Base-by-base conservation (phyloP, 164 flowering plant genomes). In the Berberis thunbergii region DNA sequence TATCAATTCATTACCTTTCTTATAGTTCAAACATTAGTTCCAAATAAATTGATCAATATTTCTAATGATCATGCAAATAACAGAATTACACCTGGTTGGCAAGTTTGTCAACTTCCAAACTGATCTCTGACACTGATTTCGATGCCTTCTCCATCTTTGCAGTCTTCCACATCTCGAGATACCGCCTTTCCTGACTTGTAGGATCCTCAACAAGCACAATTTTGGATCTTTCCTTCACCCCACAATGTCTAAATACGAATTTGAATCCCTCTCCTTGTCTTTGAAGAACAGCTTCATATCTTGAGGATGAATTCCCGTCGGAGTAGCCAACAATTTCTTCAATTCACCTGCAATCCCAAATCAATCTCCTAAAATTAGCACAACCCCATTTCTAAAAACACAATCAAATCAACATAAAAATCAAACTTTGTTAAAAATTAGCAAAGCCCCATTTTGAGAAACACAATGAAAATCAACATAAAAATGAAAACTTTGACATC, bases 191-290 rank as follows among this genome's bases (percentile, higher is more conserved):
- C 67, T 84, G 83, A 64, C 95, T 83, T 49, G 81, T 75, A 0
- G 93, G 81, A 69, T 92, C 98, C 71, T 92, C 95, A 10, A 81
- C 54, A 10, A 89, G 67, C 41, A 87, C 88, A n/a, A 92, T 63
- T 63, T 89, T 92, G 0, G 98, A 89, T 58, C 73, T 46, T 61
- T 92, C 88, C 70, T 89, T 92, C 26, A 92, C 96, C 0, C 98
- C 0, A 70, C 74, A 2, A 72, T 69, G 67, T 92, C 98, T 1
- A 92, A 83, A 59, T 72, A 92, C 0, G 84, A 77, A 1, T 78
- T 87, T 0, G 92, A 86, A 62, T 84, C 88, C 55, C 89, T 86
- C 84, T 87, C 96, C 62, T 87, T 92, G 67, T 85, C 88, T 67
- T 87, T 89, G 77, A 68, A 92, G 4, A 83, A 6, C 60, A 92